Evolutionary conservation across 257 asterid genomes (phyloP).

Genomic region (Solanum appendiculatum): DNA sequence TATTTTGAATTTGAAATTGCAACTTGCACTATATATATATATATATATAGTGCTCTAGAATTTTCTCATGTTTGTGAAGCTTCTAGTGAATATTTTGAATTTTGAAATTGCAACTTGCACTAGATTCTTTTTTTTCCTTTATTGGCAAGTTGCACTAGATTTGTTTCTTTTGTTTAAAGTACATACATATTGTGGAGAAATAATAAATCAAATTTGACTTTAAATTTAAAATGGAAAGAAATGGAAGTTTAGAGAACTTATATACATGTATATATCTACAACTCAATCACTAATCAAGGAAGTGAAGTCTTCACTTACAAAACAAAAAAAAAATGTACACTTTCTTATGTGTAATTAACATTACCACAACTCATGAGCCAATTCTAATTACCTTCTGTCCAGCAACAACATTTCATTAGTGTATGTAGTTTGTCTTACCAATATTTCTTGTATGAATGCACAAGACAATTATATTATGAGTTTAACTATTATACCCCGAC

Average conservation of each 20-base stretch:
- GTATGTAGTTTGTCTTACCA: neutral
- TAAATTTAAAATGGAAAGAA: neutral
- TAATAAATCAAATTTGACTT: neutral
- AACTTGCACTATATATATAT: neutral
- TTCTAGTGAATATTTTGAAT: slow-evolving; percentile 5
- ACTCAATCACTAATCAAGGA: neutral
- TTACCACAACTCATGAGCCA: neutral
- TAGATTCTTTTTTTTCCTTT: neutral
- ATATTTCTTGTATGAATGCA: neutral
- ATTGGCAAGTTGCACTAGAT: neutral
- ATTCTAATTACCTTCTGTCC: neutral
- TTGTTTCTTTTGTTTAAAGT: neutral
- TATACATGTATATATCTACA: neutral
- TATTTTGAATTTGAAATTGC: neutral
- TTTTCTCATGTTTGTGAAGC: slow-evolving; percentile 7
- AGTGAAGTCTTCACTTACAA: neutral
- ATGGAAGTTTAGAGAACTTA: neutral
- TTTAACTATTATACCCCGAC: neutral
- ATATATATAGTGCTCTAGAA: slow-evolving; percentile 2
- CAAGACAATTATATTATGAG: neutral
- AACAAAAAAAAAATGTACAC: neutral
- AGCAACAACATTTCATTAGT: neutral
- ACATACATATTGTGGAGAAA: neutral
- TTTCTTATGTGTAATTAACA: neutral
- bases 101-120: neutral